Evolutionary conservation across 169 alveolate species (phyloP).

Genomic region (Eimeria zaria): DNA sequence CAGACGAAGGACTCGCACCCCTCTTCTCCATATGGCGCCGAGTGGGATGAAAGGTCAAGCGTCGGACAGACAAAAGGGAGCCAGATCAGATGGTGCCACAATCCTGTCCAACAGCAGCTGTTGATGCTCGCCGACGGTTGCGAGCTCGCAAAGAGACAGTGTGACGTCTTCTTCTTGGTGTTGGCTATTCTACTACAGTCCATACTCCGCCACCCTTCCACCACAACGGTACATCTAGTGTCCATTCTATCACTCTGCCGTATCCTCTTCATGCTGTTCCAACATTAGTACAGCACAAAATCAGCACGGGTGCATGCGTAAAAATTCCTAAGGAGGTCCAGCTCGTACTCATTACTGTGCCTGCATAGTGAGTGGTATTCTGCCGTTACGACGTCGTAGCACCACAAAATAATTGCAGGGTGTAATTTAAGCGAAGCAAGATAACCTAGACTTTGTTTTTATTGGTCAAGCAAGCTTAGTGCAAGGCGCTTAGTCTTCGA

Average conservation of each 20-base stretch:
- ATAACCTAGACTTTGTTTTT: neutral
- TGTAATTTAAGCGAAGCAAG: neutral
- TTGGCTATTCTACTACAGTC: conserved; percentile 26
- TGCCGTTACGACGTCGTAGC: neutral
- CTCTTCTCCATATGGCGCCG: neutral
- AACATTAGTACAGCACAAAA: neutral
- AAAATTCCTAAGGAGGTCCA: neutral
- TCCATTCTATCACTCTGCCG: neutral
- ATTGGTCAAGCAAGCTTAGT: neutral
- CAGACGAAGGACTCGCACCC: neutral
- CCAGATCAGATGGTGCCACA: conserved; percentile 12
- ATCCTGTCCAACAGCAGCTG: conserved; percentile 16
- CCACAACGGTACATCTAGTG: conserved; percentile 11
- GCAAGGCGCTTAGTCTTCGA: neutral
- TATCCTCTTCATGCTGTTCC: neutral
- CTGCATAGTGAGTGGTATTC: neutral
- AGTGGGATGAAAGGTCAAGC: neutral
- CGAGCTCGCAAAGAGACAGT: conserved; percentile 47
- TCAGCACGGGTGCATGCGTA: neutral
- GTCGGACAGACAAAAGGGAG: neutral
- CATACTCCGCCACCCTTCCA: conserved; percentile 12
- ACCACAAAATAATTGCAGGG: neutral
- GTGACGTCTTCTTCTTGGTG: conserved; percentile 47
- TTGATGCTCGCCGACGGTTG: conserved; percentile 34
- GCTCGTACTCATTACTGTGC: neutral